Evolutionary conservation across 2,329 filamentous ascomycete genomes (phyloP).

Genomic region (Aspergillus intermedius): DNA sequence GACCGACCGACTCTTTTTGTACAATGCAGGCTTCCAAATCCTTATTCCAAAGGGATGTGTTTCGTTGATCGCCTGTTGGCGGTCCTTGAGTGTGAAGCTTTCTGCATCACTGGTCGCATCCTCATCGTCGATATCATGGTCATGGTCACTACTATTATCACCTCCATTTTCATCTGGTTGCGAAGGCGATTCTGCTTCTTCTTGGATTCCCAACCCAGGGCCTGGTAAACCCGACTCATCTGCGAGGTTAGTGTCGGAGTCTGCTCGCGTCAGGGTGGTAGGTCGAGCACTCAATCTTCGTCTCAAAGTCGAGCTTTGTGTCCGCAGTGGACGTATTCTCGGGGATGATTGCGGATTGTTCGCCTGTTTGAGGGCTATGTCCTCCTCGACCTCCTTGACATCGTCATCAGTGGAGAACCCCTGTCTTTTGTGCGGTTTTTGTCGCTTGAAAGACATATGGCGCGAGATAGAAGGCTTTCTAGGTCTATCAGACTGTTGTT

Average conservation of each 20-base stretch:
- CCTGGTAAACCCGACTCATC: conserved; percentile 33
- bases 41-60: conserved; percentile 98
- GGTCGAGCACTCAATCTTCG: conserved; percentile 29
- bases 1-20: conserved; percentile 95
- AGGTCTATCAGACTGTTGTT: conserved; percentile 35
- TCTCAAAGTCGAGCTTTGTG: conserved; percentile 35
- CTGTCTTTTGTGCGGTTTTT: conserved; percentile 71
- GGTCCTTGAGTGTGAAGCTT: conserved; percentile 94
- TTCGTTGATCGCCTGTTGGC: conserved; percentile 96
- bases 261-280: conserved; percentile 27
- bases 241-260: conserved; percentile 32
- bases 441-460: conserved; percentile 64
- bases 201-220: conserved; percentile 17
- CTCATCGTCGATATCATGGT: conserved; percentile 55
- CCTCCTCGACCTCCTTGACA: conserved; percentile 68
- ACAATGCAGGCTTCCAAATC: conserved; percentile 96
- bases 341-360: conserved; percentile 27
- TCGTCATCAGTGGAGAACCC: conserved; percentile 91
- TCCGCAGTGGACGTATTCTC: conserved; percentile 27
- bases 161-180: conserved; percentile 13
- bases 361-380: conserved; percentile 44
- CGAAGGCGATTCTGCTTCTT: conserved; percentile 8
- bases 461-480: conserved; percentile 69
- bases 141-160: conserved; percentile 26
- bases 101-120: conserved; percentile 80